Conservation (phyloP, 2,329 filamentous ascomycete species). For the Camptophora hylomeconis region DNA sequence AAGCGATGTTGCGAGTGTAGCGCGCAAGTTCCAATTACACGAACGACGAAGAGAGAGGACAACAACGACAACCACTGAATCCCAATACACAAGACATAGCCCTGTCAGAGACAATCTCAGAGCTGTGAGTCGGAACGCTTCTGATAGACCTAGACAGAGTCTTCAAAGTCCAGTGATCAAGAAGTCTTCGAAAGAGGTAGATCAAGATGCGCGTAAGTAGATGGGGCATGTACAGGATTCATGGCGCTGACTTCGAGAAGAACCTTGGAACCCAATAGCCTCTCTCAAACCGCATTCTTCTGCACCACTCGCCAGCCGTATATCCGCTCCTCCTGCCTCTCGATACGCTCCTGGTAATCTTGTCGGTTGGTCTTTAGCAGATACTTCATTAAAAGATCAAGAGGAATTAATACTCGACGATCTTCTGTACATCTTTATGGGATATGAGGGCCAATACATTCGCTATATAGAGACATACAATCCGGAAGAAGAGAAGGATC, state of each 20-base stretch:
- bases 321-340: constrained; percentile 47
- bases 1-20: constrained; percentile 10
- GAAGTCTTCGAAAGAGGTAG: constrained; percentile 20
- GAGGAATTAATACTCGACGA: constrained; percentile 83
- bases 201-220: constrained; percentile 19
- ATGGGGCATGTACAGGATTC: background rate
- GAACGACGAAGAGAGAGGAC: constrained; percentile 21
- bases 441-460: constrained; percentile 95
- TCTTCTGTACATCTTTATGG: constrained; percentile 90
- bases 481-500: constrained; percentile 71
- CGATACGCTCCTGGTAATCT: constrained; percentile 57
- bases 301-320: constrained; percentile 58
- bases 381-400: constrained; percentile 66
- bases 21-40: constrained; percentile 11
- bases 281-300: constrained; percentile 56
- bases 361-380: constrained; percentile 53
- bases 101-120: constrained; percentile 33
- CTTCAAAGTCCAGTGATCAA: constrained; percentile 9
- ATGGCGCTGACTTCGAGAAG: constrained; percentile 1
- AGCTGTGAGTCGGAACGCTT: constrained; percentile 6
- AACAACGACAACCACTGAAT: constrained; percentile 25
- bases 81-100: constrained; percentile 36
- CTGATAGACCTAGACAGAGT: constrained; percentile 4
- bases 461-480: constrained; percentile 74
- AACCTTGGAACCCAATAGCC: constrained; percentile 66